A percentile compares a stretch with the other conserved stretches of the same genome.
Conservation (phyloP, 805 yeast genomes). For the Candida awuae region DNA sequence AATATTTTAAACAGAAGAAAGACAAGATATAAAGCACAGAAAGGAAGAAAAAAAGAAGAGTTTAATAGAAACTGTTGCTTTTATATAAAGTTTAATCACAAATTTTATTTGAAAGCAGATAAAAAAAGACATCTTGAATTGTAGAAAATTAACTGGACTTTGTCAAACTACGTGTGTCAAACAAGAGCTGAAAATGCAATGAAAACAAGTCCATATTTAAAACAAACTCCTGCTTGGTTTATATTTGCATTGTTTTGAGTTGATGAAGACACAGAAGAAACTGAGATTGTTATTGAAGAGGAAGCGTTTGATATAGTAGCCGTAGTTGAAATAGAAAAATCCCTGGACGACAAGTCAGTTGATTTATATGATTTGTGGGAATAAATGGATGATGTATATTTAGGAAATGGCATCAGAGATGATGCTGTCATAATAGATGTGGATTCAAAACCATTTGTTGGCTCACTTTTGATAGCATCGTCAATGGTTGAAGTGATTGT, state of each 20-base stretch:
- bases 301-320: neutral
- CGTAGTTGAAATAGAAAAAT: slow-evolving; percentile 1
- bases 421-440: neutral
- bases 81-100: no score
- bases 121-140: no score
- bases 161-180: no score
- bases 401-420: neutral
- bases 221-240: neutral
- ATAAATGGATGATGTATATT: no score
- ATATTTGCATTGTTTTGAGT: neutral
- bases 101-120: no score
- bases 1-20: no score
- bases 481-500: neutral
- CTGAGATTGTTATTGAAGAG: neutral
- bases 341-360: neutral
- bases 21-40: no score
- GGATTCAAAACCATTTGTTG: no score
- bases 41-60: no score
- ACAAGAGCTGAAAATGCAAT: neutral
- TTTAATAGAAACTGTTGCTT: no score
- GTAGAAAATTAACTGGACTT: no score
- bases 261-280: neutral
- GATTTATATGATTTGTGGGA: neutral
- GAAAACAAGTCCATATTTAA: neutral
- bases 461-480: no score